phyloP scores from a whole-genome alignment of 805 yeast species.

The Lipomyces lipofer region DNA sequence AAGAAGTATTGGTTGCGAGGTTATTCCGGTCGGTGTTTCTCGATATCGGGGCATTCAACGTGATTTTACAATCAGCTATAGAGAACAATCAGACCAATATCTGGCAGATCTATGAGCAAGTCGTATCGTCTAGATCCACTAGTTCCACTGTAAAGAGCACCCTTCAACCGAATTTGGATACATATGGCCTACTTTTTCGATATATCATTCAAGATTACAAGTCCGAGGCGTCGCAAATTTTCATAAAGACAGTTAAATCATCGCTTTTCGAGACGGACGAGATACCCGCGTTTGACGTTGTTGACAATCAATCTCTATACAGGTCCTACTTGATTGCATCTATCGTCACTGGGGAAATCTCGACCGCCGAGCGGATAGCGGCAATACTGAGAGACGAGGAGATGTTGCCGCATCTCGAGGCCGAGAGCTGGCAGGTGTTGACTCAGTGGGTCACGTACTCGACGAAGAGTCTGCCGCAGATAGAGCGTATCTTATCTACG shows the following conservation, averaged over 20 bases:
- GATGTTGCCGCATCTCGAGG: conserved; percentile 26
- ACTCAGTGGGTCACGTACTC: conserved; percentile 41
- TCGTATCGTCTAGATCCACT: background rate
- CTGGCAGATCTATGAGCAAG: conserved; percentile 17
- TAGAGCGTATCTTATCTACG: conserved; percentile 20
- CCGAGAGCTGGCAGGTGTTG: conserved; percentile 42
- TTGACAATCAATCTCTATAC: conserved; percentile 16
- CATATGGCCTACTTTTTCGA: conserved; percentile 28
- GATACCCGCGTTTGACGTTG: conserved; percentile 16
- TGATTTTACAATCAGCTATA: conserved; percentile 27
- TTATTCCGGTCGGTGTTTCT: conserved; percentile 6
- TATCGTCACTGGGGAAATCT: conserved; percentile 9
- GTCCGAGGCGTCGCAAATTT: conserved; percentile 9
- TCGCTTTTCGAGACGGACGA: conserved; percentile 10
- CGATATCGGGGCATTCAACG: conserved; percentile 25
- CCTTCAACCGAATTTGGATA: conserved; percentile 23
- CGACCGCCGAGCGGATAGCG: conserved; percentile 5
- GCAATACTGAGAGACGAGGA: conserved; percentile 13
- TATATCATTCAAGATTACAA: conserved; percentile 21
- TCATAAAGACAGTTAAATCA: conserved; percentile 13
- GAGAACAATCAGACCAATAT: conserved; percentile 17
- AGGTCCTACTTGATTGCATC: conserved; percentile 27
- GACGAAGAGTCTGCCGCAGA: conserved; percentile 16
- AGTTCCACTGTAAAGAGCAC: background rate
- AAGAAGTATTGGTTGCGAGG: conserved; percentile 15